Conservation (phyloP, 345 rosid genomes). For the Salix caprea region DNA sequence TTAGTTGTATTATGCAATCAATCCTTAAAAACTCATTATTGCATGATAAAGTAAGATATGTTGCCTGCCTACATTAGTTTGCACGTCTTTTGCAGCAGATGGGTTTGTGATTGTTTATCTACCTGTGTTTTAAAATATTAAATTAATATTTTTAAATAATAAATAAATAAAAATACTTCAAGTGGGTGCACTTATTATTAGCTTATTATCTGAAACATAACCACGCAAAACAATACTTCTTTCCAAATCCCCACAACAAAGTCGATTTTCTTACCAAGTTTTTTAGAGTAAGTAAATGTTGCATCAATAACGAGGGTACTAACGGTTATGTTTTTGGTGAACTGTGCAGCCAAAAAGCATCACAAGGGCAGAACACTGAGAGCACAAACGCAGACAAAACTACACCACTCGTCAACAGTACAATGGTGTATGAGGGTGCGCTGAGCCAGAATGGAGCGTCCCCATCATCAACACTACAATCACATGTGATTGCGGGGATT, state of each 20-base stretch:
- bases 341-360: slow-evolving; percentile 64
- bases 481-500: slow-evolving; percentile 11
- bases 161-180: too few species aligned
- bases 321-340: slow-evolving; percentile 22
- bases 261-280: background rate
- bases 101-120: too few species aligned
- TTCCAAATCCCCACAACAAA: slow-evolving; percentile 10
- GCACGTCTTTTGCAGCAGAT: background rate
- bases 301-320: background rate
- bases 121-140: too few species aligned
- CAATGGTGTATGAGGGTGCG: slow-evolving; percentile 75
- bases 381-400: slow-evolving; percentile 5
- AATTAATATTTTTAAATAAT: too few species aligned
- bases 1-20: background rate
- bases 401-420: slow-evolving; percentile 19
- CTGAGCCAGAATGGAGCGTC: slow-evolving; percentile 44
- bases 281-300: too few species aligned
- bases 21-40: background rate
- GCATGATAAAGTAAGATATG: background rate
- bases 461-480: background rate
- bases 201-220: background rate
- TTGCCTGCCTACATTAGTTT: background rate
- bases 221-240: background rate
- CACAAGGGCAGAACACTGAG: slow-evolving; percentile 37
- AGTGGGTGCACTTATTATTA: too few species aligned